Evolutionary conservation across 2,329 filamentous ascomycete genomes (phyloP), one percentile per base, ranked within the genome.

Genomic region (Trichoderma arundinaceum): DNA sequence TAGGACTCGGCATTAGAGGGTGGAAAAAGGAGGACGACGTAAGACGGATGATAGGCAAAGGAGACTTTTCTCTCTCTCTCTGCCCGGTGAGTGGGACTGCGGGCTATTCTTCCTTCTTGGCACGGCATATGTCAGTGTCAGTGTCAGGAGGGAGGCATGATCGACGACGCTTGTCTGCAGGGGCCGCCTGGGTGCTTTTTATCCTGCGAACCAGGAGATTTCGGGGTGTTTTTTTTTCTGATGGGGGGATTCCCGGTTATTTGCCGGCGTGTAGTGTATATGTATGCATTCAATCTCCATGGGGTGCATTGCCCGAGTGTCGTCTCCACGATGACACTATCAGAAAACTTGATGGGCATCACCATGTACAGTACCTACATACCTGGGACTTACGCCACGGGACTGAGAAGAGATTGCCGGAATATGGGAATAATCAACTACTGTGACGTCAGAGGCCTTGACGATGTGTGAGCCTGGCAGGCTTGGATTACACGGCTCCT

Each of bases 81-180:
- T 22, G 17, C 17, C 35, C 38, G n/a, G 28, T 1, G 39, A 7
- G 13, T 58, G 54, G 54, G 54, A 58, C 12, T 32, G 19, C 39
- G 38, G 22, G 28, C 13, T 19, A 15, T 17, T 41, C 28, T 28
- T 32, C 12, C 17, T n/a, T 39, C 35, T 54, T 56, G 52, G 52
- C 52, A 56, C 52, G 19, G 52, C 17, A 56, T n/a, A 44, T 39
- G 57, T 19, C 17, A 60, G 19, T 33, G 22, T 28, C 22, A 28
- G 4, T 4, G 53, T 44, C 53, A 33, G 17, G 56, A 39, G 17
- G 33, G 38, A 28, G 22, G 22, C 22, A 28, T 43, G 59, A 53
- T 63, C 59, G 59, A 63, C 59, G 32, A 53, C 58, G 46, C 48
- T 53, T 44, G 59, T 13, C 49, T 54, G 48, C 59, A 54, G 59